Evolutionary conservation across 768 basidiomycete species (phyloP), one percentile per base, ranked within the genome.

Genomic region (Glaciozyma antarctica): DNA sequence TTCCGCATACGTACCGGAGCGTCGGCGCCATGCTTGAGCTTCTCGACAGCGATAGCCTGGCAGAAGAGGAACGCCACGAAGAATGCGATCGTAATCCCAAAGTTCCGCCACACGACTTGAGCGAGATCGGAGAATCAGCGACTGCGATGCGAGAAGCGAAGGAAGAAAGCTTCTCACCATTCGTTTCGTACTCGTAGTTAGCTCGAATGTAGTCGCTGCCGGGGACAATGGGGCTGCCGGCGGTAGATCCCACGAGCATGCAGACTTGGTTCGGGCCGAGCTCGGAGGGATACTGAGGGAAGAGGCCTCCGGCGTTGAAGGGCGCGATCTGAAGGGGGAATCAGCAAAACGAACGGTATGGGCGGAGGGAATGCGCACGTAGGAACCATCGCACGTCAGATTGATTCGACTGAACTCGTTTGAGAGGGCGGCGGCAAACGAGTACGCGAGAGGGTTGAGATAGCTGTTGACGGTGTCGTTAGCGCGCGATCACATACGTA

Each of bases 281-380:
- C 9, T 79, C 83, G 68, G 72, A 84, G 82, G 86, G 84, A 75
- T 88, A 88, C 74, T 82, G 81, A 28, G 75, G 77, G 30, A 7
- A 2, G 10, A 7, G 3, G 0, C 81, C 82, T 1, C 78, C 77
- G 13, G 78, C 80, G 72, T 88, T 87, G 45, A 85, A 80, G 3
- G 87, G 87, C 30, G 85, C 78, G 45, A 88, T 75, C 56, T 80
- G 82, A 52, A 75, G 77, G 26, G 86, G 86, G 68, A 87, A 88
- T 15, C 78, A 32, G 78, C 55, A 87, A 72, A 81, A 85, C 22
- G 57, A 0, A 22, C 15, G n/a, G 19, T 13, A 19, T 0, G 6
- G 32, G 19, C 17, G 5, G 30, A 34, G 17, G 30, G 5, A 41
- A 7, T 12, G 22, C 41, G 6, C 24, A 57, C 22, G 57, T 80